Conservation (phyloP, 768 basidiomycete species). For the Termitomyces heimii region DNA sequence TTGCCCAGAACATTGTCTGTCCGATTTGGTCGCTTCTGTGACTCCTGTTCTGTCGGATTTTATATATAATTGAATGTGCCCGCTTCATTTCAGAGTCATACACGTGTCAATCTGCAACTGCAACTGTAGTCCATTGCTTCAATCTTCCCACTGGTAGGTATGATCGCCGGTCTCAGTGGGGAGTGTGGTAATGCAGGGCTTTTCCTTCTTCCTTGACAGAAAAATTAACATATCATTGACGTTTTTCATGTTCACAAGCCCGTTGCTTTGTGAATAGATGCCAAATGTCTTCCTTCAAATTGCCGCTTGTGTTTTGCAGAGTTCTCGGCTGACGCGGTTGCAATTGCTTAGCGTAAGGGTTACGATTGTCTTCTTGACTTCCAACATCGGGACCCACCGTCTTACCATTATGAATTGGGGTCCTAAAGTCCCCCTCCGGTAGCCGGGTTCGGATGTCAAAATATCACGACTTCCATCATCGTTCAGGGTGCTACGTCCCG, state of each 20-base stretch:
- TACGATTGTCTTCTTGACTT: background rate
- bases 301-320: background rate
- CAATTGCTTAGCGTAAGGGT: background rate
- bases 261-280: background rate
- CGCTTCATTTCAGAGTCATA: background rate
- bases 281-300: background rate
- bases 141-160: background rate
- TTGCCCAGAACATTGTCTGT: background rate
- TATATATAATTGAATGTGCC: background rate
- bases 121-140: background rate
- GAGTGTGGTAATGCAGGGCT: background rate
- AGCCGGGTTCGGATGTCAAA: slow-evolving; percentile 12
- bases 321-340: background rate
- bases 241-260: background rate
- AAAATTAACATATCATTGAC: background rate
- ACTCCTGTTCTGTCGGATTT: slow-evolving; percentile 2
- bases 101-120: background rate
- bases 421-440: slow-evolving; percentile 6
- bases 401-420: background rate
- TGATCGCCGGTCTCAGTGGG: background rate
- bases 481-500: slow-evolving; percentile 10
- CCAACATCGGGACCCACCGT: background rate
- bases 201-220: background rate
- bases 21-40: background rate
- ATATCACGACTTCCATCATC: slow-evolving; percentile 6